Evolutionary conservation across 148 eudicot genomes (phyloP).

Genomic region (Rhododendron ferrugineum): DNA sequence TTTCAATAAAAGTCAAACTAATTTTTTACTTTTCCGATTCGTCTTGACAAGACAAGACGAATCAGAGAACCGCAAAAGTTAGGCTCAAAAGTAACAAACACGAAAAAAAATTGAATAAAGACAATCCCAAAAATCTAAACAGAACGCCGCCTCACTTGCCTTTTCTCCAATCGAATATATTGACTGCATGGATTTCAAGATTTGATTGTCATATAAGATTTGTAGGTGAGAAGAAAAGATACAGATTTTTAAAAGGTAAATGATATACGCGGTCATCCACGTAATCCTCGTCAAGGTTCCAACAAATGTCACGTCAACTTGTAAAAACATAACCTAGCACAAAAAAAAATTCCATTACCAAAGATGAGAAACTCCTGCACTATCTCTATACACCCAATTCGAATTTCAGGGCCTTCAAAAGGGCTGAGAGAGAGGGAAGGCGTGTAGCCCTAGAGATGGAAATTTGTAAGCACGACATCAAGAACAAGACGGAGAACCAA

Average conservation of each 20-base stretch:
- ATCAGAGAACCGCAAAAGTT: too few species aligned
- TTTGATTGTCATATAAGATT: background rate
- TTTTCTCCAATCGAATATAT: background rate
- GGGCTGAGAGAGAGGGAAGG: background rate
- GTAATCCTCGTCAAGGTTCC: background rate
- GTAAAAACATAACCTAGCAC: background rate
- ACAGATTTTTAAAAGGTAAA: background rate
- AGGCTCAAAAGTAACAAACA: too few species aligned
- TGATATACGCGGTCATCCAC: background rate
- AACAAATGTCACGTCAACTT: background rate
- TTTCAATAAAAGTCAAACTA: too few species aligned
- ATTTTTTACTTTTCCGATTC: too few species aligned
- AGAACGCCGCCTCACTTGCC: background rate
- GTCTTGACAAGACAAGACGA: too few species aligned
- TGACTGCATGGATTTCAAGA: background rate
- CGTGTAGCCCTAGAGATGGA: background rate
- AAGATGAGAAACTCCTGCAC: slow-evolving; percentile 4
- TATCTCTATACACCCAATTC: slow-evolving; percentile 4
- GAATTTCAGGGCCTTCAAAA: slow-evolving; percentile 1
- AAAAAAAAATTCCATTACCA: background rate
- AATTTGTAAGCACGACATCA: background rate
- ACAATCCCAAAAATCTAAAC: too few species aligned
- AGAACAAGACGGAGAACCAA: background rate
- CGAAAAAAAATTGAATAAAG: too few species aligned
- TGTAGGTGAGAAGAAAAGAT: background rate